Percentiles rank a stretch among this genome's conserved stretches.
Evolutionary conservation across 495 filamentous ascomycete genomes (phyloP).

Genomic region (Sphaerosporella brunnea): DNA sequence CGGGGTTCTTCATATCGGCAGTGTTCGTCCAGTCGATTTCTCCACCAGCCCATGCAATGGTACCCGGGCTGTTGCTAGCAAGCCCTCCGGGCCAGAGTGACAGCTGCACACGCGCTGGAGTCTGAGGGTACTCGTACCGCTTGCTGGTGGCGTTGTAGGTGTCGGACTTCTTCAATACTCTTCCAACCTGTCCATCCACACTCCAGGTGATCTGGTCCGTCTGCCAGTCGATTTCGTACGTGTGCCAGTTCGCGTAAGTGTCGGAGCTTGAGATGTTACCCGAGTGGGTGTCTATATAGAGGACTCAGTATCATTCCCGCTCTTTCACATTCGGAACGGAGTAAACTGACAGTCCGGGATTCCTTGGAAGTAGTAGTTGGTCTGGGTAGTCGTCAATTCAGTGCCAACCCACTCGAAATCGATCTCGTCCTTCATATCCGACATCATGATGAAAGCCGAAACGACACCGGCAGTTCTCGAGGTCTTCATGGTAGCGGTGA

Average conservation of each 20-base stretch:
- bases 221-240: conserved; percentile 86
- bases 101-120: conserved; percentile 78
- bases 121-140: conserved; percentile 79
- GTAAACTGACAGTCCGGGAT: conserved; percentile 67
- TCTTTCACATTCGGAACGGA: neutral
- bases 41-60: conserved; percentile 82
- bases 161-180: conserved; percentile 50
- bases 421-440: conserved; percentile 93
- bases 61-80: conserved; percentile 60
- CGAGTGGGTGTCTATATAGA: conserved; percentile 45
- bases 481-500: conserved; percentile 72
- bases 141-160: conserved; percentile 76
- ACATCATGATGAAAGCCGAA: conserved; percentile 84
- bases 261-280: conserved; percentile 51
- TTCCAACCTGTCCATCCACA: conserved; percentile 59
- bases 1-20: conserved; percentile 57
- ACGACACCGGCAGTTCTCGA: conserved; percentile 74
- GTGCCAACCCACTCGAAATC: conserved; percentile 88
- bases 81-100: conserved; percentile 92
- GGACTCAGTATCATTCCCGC: neutral
- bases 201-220: conserved; percentile 71
- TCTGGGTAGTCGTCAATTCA: conserved; percentile 60
- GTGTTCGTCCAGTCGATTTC: conserved; percentile 66
- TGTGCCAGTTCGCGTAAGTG: conserved; percentile 66
- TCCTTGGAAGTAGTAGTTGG: conserved; percentile 95